Base-by-base conservation (phyloP, 768 basidiomycete species). In the Agrocybe chaxingu region DNA sequence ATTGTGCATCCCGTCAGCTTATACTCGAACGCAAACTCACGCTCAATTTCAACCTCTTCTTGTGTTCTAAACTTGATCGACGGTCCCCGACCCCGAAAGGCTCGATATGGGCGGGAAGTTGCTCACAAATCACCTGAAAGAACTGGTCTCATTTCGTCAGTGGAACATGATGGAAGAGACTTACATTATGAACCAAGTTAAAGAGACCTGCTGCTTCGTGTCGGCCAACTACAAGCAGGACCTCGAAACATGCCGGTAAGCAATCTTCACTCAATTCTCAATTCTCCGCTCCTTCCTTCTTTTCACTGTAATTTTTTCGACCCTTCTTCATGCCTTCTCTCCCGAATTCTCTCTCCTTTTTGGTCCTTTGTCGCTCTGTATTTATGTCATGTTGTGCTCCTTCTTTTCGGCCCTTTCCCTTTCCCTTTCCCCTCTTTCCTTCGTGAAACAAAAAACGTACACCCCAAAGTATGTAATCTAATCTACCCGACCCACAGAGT, bases 111-210 rank as follows among this genome's bases (percentile, higher is more conserved):
- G 96, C 45, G 96, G 95, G 42, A 97, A 98, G 70, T 78, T 98
- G 8, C 68, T 98, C 50, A 98, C 95, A 19, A 98, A 98, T 68
- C 90, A 96, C 45, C 79, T 98, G 18, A 97, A 97, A 63, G 91
- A 95, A 62, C 77, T 95, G 40, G 82, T 95, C 4, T 96, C 93
- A 9, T 98, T 89, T 66, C 85, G 96, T 39, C 95, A 98, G 63
- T 98, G 92, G 90, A 92, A 98, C 66, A 92, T 98, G 90, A 94
- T 95, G 85, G 93, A 97, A 61, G 88, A 98, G 66, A 95, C 92
- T 2, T 82, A 87, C 66, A 89, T 98, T 63, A 86, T 97, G 75
- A 94, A 96, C 70, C 80, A 88, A 60, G 87, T 92, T 60, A 94
- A 96, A 67, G 93, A 98, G 67, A 67, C 80, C 11, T 94, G 92